These are phyloP conservation scores for Phylloboletellus chloephorus DNA, from an alignment of 1,284 basidiomycete species.

Conservation along the genomic window DNA sequence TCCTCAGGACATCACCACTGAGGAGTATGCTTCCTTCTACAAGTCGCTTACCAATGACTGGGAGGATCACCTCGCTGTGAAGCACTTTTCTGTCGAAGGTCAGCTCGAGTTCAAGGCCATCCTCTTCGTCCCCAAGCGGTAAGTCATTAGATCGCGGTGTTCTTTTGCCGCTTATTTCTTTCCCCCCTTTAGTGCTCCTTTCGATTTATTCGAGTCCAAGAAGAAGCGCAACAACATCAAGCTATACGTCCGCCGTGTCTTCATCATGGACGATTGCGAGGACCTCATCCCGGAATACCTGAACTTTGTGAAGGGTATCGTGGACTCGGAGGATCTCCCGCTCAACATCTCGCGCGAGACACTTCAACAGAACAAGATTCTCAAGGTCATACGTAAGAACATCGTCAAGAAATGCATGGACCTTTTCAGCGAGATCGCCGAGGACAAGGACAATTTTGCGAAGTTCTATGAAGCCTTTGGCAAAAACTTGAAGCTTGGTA, in stretches of 20 bases:
- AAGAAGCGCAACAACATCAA: constrained; percentile 99
- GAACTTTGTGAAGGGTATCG: constrained; percentile 99
- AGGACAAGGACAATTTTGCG: constrained; percentile 99
- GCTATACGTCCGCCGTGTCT: constrained; percentile 99
- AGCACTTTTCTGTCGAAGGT: constrained; percentile 99
- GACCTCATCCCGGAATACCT: constrained; percentile 99
- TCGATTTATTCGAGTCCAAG: constrained; percentile 99
- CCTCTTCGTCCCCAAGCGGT: constrained; percentile 95
- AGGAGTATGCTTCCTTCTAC: constrained; percentile 98
- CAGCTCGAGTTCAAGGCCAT: constrained; percentile 99
- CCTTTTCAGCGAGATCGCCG: constrained; percentile 92
- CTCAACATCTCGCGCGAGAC: constrained; percentile 99
- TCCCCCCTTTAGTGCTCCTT: constrained; percentile 82
- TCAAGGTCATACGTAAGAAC: constrained; percentile 99
- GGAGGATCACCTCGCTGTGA: constrained; percentile 99
- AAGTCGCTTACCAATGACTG: constrained; percentile 99
- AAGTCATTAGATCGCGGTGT: constrained; percentile 24
- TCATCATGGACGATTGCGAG: constrained; percentile 99
- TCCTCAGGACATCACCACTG: constrained; percentile 86
- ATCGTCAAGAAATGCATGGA: constrained; percentile 99
- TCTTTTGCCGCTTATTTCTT: constrained; percentile 8
- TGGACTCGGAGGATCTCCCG: constrained; percentile 99
- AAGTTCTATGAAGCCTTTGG: constrained; percentile 97
- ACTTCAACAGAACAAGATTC: constrained; percentile 99
- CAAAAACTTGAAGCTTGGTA: constrained; percentile 98